Conservation (phyloP, 306 rosid species). For the Prinsepia uniflora region DNA sequence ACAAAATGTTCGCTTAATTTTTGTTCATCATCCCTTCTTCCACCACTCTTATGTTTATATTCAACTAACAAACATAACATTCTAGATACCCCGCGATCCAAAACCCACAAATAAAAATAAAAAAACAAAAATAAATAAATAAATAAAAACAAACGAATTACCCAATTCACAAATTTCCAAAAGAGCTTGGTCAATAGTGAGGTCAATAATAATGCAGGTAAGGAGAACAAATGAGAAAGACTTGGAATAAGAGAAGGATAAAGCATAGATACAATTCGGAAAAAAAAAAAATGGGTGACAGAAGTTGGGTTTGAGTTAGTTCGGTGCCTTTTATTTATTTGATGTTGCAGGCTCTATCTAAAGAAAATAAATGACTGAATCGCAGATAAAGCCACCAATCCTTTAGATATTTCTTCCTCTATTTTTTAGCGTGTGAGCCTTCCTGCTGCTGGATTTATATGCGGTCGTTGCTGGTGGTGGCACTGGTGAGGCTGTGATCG, state of each 20-base stretch:
- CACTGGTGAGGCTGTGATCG: no score
- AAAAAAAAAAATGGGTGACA: no score
- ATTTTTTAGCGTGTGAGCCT: no score
- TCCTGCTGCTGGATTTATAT: no score
- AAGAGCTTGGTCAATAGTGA: slow-evolving; percentile 5
- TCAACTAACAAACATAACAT: slow-evolving; percentile 20
- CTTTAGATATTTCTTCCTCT: no score
- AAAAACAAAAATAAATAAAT: no score
- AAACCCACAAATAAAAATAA: background rate
- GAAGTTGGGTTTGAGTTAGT: slow-evolving; percentile 6
- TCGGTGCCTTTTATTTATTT: no score
- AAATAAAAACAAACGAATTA: background rate
- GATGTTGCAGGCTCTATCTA: no score
- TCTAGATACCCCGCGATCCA: slow-evolving; percentile 20
- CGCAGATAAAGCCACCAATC: no score
- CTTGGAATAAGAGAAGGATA: background rate
- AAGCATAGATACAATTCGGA: slow-evolving; percentile 1
- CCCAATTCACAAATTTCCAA: slow-evolving; percentile 35
- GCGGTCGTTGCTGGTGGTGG: no score
- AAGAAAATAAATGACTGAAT: no score
- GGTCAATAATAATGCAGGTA: slow-evolving; percentile 22
- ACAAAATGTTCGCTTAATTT: slow-evolving; percentile 93
- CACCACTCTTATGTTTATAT: slow-evolving; percentile 60
- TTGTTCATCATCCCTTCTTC: slow-evolving; percentile 13
- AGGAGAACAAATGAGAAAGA: slow-evolving; percentile 6